Base-by-base conservation (phyloP, 2,329 filamentous ascomycete species). In the Curvularia sp. region DNA sequence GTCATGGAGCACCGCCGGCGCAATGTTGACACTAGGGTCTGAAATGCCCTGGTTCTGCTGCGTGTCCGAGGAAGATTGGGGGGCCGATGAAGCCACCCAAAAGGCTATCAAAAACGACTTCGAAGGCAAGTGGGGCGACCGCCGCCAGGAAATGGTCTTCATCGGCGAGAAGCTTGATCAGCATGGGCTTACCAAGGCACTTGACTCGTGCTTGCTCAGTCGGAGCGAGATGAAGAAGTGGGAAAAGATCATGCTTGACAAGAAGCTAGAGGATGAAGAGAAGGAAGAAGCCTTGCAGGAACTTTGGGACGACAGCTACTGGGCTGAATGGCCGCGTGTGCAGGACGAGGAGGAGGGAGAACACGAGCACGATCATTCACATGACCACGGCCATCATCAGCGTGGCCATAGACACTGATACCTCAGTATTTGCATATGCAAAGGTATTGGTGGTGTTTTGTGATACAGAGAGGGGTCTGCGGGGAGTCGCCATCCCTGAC, bases 111-210 rank as follows among this genome's bases (percentile, higher is more conserved):
- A 77, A 51, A 77, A 82, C 31, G 83, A 86, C 57, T 84, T 85
- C 52, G 72, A 79, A 30, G 78, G 76, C 2, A 75, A 77, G 8
- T 91, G 88, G 87, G 89, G 88, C 0, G 89, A 92, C 64, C 81
- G 89, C 1, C 80, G 89, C 2, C 89, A 92, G 70, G 89, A 92
- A 72, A 72, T 92, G 6, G 89, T 92, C 2, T 89, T 92, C 60
- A 91, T 92, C 57, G 89, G 89, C 0, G 88, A 91, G 73, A 81
- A 82, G 5, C 79, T 92, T 13, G 81, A 90, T 49, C 68, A 80
- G 1, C 68, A 72, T 5, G 81, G 78, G 0, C 77, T 92, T 15
- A 83, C 81, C 24, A 75, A 73, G 4, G 71, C 83, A 33, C 72
- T 92, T 3, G 86, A 92, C 66, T 75, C 72, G 1, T 91, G 88